Conservation (phyloP, 1,284 basidiomycete species). For the Rhodotorula sp. region DNA sequence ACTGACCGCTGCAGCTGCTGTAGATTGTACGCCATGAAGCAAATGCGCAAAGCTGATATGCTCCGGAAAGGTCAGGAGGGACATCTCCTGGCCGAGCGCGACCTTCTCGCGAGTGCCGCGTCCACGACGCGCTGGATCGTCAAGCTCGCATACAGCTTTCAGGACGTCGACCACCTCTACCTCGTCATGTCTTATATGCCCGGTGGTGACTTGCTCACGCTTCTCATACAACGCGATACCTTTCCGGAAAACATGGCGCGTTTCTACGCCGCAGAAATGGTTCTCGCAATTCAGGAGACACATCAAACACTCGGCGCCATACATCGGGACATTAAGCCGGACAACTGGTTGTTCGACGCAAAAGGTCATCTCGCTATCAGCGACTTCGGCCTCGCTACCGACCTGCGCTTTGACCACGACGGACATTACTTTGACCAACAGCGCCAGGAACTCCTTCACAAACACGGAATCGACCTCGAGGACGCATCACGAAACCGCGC, state of each 20-base stretch:
- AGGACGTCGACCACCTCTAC: constrained; percentile 72
- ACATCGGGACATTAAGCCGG: constrained; percentile 68
- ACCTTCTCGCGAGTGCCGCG: constrained; percentile 61
- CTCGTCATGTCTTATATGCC: constrained; percentile 56
- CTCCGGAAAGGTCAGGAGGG: constrained; percentile 94
- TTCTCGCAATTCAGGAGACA: constrained; percentile 90
- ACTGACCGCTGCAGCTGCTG: not conserved
- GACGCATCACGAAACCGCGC: constrained; percentile 53
- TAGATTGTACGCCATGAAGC: constrained; percentile 87
- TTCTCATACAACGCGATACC: constrained; percentile 88
- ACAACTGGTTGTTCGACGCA: constrained; percentile 93
- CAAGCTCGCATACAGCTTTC: constrained; percentile 79
- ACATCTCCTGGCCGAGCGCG: constrained; percentile 85
- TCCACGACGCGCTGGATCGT: constrained; percentile 81
- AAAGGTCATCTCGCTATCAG: constrained; percentile 90
- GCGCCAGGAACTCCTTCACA: constrained; percentile 78
- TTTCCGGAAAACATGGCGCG: constrained; percentile 90
- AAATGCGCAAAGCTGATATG: constrained; percentile 95
- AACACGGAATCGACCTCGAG: constrained; percentile 91
- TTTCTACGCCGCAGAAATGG: constrained; percentile 97
- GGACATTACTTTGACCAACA: constrained; percentile 85
- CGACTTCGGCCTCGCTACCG: constrained; percentile 92
- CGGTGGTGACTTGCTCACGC: constrained; percentile 74
- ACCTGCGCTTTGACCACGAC: constrained; percentile 65
- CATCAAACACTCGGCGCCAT: constrained; percentile 88